A percentile compares a stretch with the other conserved stretches of the same genome.
These are phyloP conservation scores for Rhodotorula sp. DNA, from an alignment of 1,284 basidiomycete genomes.

Conservation along the genomic window DNA sequence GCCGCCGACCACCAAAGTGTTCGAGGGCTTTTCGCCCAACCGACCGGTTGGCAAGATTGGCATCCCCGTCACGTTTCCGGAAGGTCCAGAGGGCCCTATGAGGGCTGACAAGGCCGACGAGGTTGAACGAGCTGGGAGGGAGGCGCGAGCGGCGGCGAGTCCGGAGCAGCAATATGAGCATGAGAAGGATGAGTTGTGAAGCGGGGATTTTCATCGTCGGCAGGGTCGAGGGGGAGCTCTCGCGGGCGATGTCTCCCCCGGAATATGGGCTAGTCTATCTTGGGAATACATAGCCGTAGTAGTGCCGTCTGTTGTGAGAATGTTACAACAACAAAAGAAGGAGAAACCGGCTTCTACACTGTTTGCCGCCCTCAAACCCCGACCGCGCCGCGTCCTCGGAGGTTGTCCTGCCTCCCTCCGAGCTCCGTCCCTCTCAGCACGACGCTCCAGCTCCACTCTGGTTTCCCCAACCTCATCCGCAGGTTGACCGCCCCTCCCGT, in stretches of 20 bases:
- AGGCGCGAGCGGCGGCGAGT: not conserved
- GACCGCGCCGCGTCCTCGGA: too few species aligned
- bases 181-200: not conserved
- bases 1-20: constrained; percentile 6
- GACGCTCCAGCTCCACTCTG: constrained; percentile 20
- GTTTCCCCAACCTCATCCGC: constrained; percentile 7
- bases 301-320: too few species aligned
- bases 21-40: constrained; percentile 10
- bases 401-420: too few species aligned
- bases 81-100: not conserved
- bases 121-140: not conserved
- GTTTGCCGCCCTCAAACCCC: too few species aligned
- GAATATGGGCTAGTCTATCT: too few species aligned
- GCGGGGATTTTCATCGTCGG: too few species aligned
- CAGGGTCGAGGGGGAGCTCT: too few species aligned
- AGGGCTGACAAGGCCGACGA: constrained; percentile 1
- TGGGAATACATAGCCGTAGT: too few species aligned
- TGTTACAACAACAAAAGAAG: too few species aligned
- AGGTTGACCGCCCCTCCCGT: constrained; percentile 54
- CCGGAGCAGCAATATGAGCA: too few species aligned
- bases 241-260: too few species aligned
- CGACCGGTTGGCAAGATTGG: constrained; percentile 22
- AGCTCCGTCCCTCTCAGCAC: not conserved
- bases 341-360: too few species aligned
- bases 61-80: constrained; percentile 15